Conservation (phyloP, 306 rosid species). For the Sophora flavescens region DNA sequence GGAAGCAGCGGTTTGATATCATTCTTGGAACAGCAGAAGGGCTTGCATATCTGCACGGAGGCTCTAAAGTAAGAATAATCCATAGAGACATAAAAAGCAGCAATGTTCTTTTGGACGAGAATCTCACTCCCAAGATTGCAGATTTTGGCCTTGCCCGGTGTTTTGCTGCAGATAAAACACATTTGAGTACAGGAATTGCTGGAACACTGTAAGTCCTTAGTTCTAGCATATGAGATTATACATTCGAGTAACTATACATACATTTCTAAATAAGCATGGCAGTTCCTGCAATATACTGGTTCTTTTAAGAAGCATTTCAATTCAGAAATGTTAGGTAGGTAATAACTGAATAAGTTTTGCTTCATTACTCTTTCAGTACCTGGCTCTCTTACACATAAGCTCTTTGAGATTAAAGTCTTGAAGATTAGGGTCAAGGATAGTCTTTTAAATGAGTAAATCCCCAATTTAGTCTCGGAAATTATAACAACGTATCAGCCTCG, state of each 20-base stretch:
- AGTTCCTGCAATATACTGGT: background rate
- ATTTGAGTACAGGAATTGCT: constrained; percentile 91
- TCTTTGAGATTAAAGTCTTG: background rate
- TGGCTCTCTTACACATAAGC: background rate
- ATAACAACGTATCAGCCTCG: too few species aligned
- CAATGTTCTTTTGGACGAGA: constrained; percentile 86
- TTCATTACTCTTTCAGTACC: background rate
- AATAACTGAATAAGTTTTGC: background rate
- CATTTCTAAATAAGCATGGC: background rate
- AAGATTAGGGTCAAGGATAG: background rate
- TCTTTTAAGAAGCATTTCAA: background rate
- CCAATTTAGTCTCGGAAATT: too few species aligned
- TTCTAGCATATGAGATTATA: background rate
- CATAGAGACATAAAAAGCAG: constrained; percentile 94
- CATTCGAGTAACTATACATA: background rate
- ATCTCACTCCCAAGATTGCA: constrained; percentile 78
- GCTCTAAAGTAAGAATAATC: constrained; percentile 68
- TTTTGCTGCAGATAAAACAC: constrained; percentile 74
- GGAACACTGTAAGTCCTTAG: constrained; percentile 83
- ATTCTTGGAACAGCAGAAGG: constrained; percentile 87
- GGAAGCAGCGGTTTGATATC: constrained; percentile 75
- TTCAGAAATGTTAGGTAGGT: background rate
- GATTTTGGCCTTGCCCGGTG: constrained; percentile 93
- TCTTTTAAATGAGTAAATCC: too few species aligned
- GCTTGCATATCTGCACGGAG: constrained; percentile 88